Percentiles rank a stretch among this genome's conserved stretches.
phyloP scores from a whole-genome alignment of 257 asterid species.

The Echium plantagineum region DNA sequence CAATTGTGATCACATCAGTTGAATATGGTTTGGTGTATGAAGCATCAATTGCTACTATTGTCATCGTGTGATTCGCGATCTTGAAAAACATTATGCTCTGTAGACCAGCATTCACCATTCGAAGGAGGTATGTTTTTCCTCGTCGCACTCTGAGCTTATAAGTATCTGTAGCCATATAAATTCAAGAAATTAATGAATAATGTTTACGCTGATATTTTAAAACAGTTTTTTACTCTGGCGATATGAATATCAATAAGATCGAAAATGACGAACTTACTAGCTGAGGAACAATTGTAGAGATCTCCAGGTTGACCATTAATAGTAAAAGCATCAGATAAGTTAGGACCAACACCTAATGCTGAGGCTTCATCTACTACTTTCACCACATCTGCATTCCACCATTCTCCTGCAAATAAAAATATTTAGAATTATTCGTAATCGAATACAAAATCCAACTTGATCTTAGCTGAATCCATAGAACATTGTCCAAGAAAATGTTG shows the following conservation, averaged over 20 bases:
- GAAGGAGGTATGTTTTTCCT: too few relatives aligned
- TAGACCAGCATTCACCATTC: conserved; percentile 76
- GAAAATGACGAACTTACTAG: conserved; percentile 30
- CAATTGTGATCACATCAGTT: conserved; percentile 53
- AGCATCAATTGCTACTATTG: conserved; percentile 59
- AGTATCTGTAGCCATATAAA: conserved; percentile 22
- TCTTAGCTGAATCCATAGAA: too few relatives aligned
- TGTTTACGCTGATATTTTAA: too few relatives aligned
- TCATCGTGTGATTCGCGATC: conserved; percentile 51
- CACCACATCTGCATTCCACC: conserved; percentile 62
- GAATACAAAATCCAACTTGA: too few relatives aligned
- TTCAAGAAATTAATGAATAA: not conserved
- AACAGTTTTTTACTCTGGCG: too few relatives aligned
- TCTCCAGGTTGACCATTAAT: conserved; percentile 62
- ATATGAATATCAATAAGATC: too few relatives aligned
- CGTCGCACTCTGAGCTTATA: conserved; percentile 27
- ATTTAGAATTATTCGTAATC: too few relatives aligned
- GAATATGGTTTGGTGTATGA: conserved; percentile 49
- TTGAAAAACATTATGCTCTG: conserved; percentile 48
- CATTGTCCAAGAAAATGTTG: too few relatives aligned
- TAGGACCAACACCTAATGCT: conserved; percentile 38
- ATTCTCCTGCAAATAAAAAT: too few relatives aligned
- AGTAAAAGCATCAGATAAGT: conserved; percentile 51
- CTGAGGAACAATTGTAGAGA: conserved; percentile 51
- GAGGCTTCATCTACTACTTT: conserved; percentile 38